Conservation (phyloP, 495 filamentous ascomycete species). For the Cercophora newfieldiana region DNA sequence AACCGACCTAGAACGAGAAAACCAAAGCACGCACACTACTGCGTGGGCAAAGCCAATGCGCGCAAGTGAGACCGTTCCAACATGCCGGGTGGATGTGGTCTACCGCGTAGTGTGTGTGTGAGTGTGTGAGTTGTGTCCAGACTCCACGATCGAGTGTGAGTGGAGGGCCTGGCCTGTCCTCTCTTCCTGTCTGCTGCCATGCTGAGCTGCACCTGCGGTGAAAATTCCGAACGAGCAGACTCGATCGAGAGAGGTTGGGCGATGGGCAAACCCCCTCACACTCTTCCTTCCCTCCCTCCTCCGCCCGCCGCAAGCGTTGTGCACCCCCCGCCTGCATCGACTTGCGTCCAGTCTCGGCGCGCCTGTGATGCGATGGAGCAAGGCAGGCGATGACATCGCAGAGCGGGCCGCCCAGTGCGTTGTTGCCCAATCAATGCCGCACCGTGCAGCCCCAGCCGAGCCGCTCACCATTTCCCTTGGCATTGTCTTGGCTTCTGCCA, state of each 20-base stretch:
- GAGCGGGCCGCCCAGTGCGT: background rate
- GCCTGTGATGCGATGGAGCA: background rate
- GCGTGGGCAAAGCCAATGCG: conserved; percentile 1
- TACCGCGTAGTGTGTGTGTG: background rate
- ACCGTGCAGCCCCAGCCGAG: background rate
- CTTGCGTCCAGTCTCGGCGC: background rate
- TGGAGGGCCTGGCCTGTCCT: background rate
- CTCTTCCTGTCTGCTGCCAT: background rate
- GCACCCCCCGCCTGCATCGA: background rate
- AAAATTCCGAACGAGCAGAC: background rate
- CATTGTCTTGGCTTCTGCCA: conserved; percentile 5
- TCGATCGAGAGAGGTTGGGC: background rate
- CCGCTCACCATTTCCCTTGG: background rate
- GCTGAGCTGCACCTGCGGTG: background rate
- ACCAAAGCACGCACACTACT: background rate
- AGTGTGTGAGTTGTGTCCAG: background rate
- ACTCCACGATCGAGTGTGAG: background rate
- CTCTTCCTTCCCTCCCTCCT: background rate
- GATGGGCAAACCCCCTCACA: background rate
- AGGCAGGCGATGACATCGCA: background rate
- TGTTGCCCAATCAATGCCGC: background rate
- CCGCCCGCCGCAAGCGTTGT: background rate
- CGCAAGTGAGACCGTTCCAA: conserved; percentile 2
- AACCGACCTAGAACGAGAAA: background rate
- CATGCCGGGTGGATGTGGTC: background rate